phyloP scores from a whole-genome alignment of 345 rosid species.

The Pseudoturritis turrita region DNA sequence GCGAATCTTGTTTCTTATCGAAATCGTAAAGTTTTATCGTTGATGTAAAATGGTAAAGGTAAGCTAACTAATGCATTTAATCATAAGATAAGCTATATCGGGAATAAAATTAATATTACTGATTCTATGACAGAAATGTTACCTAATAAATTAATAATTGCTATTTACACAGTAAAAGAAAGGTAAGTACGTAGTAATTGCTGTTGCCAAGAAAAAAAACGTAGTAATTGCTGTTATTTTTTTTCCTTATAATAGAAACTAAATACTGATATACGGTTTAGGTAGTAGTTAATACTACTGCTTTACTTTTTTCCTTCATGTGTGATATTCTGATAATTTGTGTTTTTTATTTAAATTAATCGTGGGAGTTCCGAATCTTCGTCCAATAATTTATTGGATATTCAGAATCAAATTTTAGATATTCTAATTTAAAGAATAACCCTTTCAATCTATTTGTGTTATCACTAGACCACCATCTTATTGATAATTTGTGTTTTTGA shows the following conservation, averaged over 20 bases:
- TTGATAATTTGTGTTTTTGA: neutral
- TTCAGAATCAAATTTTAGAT: too few species aligned
- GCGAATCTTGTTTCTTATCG: constrained; percentile 28
- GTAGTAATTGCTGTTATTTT: neutral
- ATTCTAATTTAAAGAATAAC: too few species aligned
- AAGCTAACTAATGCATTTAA: neutral
- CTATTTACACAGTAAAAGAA: neutral
- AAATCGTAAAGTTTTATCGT: constrained; percentile 22
- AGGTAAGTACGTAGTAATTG: neutral
- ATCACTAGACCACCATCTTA: too few species aligned
- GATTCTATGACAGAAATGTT: neutral
- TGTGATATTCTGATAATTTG: neutral
- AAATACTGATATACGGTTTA: neutral
- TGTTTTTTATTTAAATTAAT: too few species aligned
- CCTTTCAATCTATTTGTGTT: too few species aligned
- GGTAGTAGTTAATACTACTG: neutral
- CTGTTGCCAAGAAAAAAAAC: too few species aligned
- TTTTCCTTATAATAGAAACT: neutral
- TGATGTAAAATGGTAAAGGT: neutral
- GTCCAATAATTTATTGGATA: too few species aligned
- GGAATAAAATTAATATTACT: neutral
- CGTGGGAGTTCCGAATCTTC: too few species aligned
- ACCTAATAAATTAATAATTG: neutral
- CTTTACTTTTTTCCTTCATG: neutral
- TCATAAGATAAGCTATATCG: neutral